Evolutionary conservation across 305 asterid species (phyloP).

Genomic region (Plantago coronopus): DNA sequence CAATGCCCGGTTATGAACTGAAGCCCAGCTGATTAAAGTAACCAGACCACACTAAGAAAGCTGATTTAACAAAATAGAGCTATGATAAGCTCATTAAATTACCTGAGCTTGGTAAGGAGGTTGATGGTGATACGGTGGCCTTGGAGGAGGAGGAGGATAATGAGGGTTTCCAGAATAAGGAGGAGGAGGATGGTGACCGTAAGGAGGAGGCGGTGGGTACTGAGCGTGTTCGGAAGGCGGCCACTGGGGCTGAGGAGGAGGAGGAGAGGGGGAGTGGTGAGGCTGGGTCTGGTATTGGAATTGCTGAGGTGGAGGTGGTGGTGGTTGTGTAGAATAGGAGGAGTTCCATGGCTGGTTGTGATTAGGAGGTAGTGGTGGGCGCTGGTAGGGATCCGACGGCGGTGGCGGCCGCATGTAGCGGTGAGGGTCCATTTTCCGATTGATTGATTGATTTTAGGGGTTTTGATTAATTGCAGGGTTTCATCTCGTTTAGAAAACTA

Average conservation of each 20-base stretch:
- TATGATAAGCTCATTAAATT: no score
- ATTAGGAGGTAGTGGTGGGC: constrained; percentile 29
- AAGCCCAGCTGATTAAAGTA: neutral
- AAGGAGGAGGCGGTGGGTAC: constrained; percentile 35
- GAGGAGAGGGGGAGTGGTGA: constrained; percentile 51
- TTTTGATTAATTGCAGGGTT: constrained; percentile 10
- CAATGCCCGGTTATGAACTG: neutral
- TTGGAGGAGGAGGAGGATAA: constrained; percentile 41
- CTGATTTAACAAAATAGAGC: neutral
- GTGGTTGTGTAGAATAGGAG: constrained; percentile 22
- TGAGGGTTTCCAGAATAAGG: constrained; percentile 30
- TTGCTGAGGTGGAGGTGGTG: constrained; percentile 53
- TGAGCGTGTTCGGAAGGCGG: constrained; percentile 41
- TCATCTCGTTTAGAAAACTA: neutral
- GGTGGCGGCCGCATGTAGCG: constrained; percentile 44
- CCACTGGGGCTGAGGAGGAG: constrained; percentile 41
- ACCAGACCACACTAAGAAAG: neutral
- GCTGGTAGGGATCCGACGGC: constrained; percentile 60
- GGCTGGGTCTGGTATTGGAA: constrained; percentile 64
- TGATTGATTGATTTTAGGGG: constrained; percentile 3
- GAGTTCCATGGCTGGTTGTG: constrained; percentile 17
- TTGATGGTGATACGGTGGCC: constrained; percentile 42
- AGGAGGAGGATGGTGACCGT: constrained; percentile 39
- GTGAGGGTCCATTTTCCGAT: constrained; percentile 49
- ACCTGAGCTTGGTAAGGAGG: constrained; percentile 65